Evolutionary conservation across 805 yeast genomes (phyloP), one percentile per base, ranked within the genome.

Genomic region (Lipomyces lipofer): DNA sequence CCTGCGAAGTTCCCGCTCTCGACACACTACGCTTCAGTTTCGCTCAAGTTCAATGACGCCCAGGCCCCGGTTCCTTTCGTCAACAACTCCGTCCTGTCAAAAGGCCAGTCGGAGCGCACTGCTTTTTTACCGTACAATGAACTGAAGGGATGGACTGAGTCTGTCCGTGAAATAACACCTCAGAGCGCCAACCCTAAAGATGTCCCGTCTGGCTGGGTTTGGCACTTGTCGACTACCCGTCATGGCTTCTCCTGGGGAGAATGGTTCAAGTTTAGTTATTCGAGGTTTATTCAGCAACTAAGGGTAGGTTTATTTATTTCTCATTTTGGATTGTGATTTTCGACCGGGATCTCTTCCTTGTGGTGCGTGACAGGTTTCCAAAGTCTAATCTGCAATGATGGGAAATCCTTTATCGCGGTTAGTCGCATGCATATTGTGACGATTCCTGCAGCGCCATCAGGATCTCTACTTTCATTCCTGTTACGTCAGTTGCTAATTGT

Each of bases 31-130:
- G 75, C 77, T 9, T 69, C 84, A 10, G 74, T 80, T 9, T 86
- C 88, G 6, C 73, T 84, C 59, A 78, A 74, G 58, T 85, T 85
- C 68, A 78, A 76, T 60, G 73, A 78, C 53, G 69, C 72, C 30
- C 76, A 73, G 40, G 56, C 40, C n/a, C 56, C 64, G 2, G 28
- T 49, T 8, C 54, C 63, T 13, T 8, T 9, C 25, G 36, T 55
- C 2, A 56, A 45, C 39, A 45, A 51, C 25, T 43, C 58, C 15
- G 47, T 52, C 30, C 39, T 38, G 19, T 40, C 45, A 3, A 29
- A 12, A 10, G 38, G 17, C 1, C 40, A 51, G 2, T 25, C 69
- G 69, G 27, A 65, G 70, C 40, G 69, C 69, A 33, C 58, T 76
- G 17, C 86, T 84, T 38, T 55, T 21, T 47, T 63, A 8, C 64